Percentiles rank a stretch among this genome's conserved stretches.
phyloP scores from a whole-genome alignment of 306 rosid genomes.

The Castanopsis chinensis region DNA sequence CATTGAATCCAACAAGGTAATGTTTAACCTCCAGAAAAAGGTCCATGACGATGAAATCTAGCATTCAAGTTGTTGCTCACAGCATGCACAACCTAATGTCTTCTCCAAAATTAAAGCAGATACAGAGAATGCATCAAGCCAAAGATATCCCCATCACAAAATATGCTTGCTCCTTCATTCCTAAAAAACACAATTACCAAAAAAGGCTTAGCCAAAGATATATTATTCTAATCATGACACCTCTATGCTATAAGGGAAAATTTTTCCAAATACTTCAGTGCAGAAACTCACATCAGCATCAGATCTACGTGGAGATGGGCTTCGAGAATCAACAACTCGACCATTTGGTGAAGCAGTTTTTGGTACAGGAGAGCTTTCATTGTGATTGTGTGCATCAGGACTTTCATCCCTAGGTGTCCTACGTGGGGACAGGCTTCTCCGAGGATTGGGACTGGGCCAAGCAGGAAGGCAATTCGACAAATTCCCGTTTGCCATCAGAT shows the following conservation, averaged over 20 bases:
- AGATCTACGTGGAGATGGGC: slow-evolving; percentile 53
- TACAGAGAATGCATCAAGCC: slow-evolving; percentile 6
- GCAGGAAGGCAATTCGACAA: slow-evolving; percentile 42
- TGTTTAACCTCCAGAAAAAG: slow-evolving; percentile 44
- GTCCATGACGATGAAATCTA: slow-evolving; percentile 31
- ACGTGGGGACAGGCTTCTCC: slow-evolving; percentile 43
- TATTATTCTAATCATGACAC: not conserved
- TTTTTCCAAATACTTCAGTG: not conserved
- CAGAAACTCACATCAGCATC: slow-evolving; percentile 55
- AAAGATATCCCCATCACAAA: not conserved
- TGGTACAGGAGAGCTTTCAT: slow-evolving; percentile 36
- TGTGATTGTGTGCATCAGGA: slow-evolving; percentile 31
- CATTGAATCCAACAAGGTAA: slow-evolving; percentile 42
- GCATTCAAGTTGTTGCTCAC: slow-evolving; percentile 32
- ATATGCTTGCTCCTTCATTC: slow-evolving; percentile 32
- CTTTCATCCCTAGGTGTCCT: slow-evolving; percentile 40
- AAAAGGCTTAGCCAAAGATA: not conserved
- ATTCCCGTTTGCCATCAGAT: slow-evolving; percentile 21
- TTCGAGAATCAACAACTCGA: slow-evolving; percentile 46
- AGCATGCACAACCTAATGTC: slow-evolving; percentile 21
- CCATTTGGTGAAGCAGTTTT: slow-evolving; percentile 42
- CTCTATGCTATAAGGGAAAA: not conserved
- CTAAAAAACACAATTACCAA: slow-evolving; percentile 28
- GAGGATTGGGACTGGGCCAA: slow-evolving; percentile 36
- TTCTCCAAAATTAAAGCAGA: slow-evolving; percentile 15